Conservation (phyloP, 2,329 filamentous ascomycete species). For the Fusarium dimerum region DNA sequence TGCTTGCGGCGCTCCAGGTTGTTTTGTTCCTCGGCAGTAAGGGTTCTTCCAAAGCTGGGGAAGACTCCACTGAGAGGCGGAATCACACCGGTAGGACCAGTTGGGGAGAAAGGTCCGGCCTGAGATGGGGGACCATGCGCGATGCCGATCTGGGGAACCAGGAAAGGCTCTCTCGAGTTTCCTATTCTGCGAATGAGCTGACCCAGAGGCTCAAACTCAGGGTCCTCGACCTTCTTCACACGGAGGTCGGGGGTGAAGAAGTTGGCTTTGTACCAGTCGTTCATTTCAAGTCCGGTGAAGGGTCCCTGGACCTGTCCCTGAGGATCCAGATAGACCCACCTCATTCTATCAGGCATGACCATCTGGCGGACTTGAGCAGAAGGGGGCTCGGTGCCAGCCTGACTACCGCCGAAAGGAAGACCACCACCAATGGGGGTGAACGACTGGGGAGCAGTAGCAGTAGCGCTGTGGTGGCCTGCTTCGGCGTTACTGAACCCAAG, state of each 20-base stretch:
- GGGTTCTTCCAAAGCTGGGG: conserved; percentile 91
- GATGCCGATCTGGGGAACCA: conserved; percentile 95
- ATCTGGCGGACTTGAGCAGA: conserved; percentile 78
- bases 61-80: conserved; percentile 93
- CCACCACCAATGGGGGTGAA: conserved; percentile 38
- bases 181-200: conserved; percentile 94
- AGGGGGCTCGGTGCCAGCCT: conserved; percentile 49
- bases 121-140: conserved; percentile 75
- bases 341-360: conserved; percentile 99
- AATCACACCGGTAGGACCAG: conserved; percentile 63
- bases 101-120: conserved; percentile 49
- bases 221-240: conserved; percentile 92
- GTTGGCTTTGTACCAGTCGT: conserved; percentile 98
- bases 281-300: conserved; percentile 97
- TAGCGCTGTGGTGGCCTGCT: conserved; percentile 34
- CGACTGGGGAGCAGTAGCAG: conserved; percentile 36
- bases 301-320: conserved; percentile 91
- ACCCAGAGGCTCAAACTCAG: conserved; percentile 90
- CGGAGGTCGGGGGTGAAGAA: conserved; percentile 95
- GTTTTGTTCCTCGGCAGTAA: conserved; percentile 98
- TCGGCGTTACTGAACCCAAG: conserved; percentile 43
- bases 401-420: conserved; percentile 38
- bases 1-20: conserved; percentile 95
- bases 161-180: conserved; percentile 94
- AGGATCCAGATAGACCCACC: conserved; percentile 97